Percentiles rank a stretch among this genome's conserved stretches.
phyloP scores from a whole-genome alignment of 192 early-diverging fungal species.

The Chytriomyces confervae region DNA sequence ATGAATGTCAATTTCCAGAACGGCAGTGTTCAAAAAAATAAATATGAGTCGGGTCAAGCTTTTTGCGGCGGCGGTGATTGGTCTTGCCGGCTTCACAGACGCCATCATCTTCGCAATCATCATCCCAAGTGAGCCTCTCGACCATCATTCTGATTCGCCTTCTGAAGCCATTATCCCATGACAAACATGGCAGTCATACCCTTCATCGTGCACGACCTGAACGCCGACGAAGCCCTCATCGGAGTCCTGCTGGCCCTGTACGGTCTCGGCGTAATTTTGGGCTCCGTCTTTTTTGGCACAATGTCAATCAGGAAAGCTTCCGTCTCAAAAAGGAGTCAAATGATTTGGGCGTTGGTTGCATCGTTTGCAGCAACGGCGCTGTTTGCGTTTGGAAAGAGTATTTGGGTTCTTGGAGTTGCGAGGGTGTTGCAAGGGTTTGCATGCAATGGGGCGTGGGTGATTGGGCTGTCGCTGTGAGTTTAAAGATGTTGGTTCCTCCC shows the following conservation, averaged over 20 bases:
- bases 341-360: neutral
- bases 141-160: neutral
- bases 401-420: neutral
- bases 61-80: neutral
- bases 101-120: constrained; percentile 9
- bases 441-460: constrained; percentile 4
- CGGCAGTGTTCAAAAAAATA: neutral
- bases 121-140: constrained; percentile 15
- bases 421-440: neutral
- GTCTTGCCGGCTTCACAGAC: constrained; percentile 3
- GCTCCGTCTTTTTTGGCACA: constrained; percentile 15
- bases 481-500: neutral
- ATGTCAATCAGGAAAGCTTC: neutral
- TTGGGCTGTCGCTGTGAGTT: neutral
- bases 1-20: no score
- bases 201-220: neutral
- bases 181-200: neutral
- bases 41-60: neutral
- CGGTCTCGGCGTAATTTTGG: neutral
- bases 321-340: neutral
- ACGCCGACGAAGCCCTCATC: neutral
- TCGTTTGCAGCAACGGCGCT: neutral
- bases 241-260: constrained; percentile 16
- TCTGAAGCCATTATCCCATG: neutral
- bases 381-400: neutral